Percentiles rank a stretch among this genome's conserved stretches.
phyloP scores from a whole-genome alignment of 2,329 filamentous ascomycete genomes.

The Shiraia sp. region DNA sequence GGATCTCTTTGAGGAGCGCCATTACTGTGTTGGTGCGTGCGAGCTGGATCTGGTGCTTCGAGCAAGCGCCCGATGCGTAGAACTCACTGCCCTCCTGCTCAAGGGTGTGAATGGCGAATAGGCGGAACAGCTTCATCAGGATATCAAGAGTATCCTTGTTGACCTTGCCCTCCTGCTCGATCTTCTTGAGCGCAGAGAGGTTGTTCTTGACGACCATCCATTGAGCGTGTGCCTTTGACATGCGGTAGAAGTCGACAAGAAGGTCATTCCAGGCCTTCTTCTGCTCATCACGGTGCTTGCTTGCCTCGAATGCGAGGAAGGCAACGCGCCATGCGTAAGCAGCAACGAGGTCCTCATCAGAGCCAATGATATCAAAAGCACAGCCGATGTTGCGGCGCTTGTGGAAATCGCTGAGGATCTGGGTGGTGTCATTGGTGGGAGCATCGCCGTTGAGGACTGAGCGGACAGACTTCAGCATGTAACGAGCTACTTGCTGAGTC shows the following conservation, averaged over 20 bases:
- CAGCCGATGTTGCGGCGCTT: constrained; percentile 69
- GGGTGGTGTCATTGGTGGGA: constrained; percentile 69
- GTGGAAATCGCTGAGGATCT: constrained; percentile 68
- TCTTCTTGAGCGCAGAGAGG: constrained; percentile 67
- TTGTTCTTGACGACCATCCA: constrained; percentile 81
- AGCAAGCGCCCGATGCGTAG: constrained; percentile 70
- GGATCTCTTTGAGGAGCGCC: constrained; percentile 70
- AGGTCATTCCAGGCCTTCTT: constrained; percentile 77
- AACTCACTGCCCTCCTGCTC: constrained; percentile 73
- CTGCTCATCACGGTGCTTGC: constrained; percentile 73
- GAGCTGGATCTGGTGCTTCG: constrained; percentile 72
- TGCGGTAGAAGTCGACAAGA: constrained; percentile 76
- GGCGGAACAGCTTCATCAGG: constrained; percentile 68
- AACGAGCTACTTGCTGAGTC: constrained; percentile 76
- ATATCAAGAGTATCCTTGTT: constrained; percentile 61
- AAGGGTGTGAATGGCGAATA: constrained; percentile 67
- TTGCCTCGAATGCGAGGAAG: constrained; percentile 74
- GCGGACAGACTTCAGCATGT: constrained; percentile 73
- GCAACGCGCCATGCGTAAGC: constrained; percentile 77
- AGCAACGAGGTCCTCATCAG: constrained; percentile 70
- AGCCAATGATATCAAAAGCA: constrained; percentile 73
- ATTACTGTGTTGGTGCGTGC: constrained; percentile 69
- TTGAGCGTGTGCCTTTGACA: constrained; percentile 75
- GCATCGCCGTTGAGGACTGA: constrained; percentile 68
- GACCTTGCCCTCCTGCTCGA: constrained; percentile 57